These are phyloP conservation scores for Aspergillus pseudoviridinutans DNA, from an alignment of 2,329 filamentous ascomycete species.

Conservation along the genomic window DNA sequence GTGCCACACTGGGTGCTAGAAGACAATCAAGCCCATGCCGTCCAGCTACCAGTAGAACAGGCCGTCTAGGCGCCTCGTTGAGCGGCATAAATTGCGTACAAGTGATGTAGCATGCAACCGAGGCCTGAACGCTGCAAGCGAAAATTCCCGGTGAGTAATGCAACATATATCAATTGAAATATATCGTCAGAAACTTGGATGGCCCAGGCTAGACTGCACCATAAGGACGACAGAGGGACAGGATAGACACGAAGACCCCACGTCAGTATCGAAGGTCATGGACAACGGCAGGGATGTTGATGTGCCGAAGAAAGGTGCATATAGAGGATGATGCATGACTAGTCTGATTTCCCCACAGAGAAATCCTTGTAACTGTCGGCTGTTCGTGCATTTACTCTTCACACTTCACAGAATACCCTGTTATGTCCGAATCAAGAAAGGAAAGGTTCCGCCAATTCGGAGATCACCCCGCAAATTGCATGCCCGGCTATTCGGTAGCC, in stretches of 20 bases:
- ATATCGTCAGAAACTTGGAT: not conserved
- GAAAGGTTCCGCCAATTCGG: not conserved
- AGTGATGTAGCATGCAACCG: not conserved
- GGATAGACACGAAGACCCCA: not conserved
- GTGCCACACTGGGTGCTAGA: not conserved
- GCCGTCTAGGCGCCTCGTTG: not conserved
- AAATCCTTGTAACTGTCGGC: not conserved
- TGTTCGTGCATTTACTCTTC: not conserved
- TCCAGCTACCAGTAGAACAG: not conserved
- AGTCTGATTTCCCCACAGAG: not conserved
- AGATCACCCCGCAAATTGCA: not conserved
- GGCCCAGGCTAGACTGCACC: not conserved
- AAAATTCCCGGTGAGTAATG: not conserved
- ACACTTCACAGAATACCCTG: not conserved
- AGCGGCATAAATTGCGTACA: not conserved
- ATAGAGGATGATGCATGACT: not conserved
- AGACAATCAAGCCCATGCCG: not conserved
- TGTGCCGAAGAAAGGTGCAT: not conserved
- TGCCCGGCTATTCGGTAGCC: not conserved
- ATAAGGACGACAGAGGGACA: not conserved
- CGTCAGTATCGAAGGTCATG: not conserved
- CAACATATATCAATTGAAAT: not conserved
- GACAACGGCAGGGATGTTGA: not conserved
- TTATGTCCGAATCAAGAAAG: not conserved
- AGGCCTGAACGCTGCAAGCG: not conserved